These are phyloP conservation scores for Kwoniella newhampshirensis DNA, from an alignment of 768 basidiomycete species.

Conservation along the genomic window DNA sequence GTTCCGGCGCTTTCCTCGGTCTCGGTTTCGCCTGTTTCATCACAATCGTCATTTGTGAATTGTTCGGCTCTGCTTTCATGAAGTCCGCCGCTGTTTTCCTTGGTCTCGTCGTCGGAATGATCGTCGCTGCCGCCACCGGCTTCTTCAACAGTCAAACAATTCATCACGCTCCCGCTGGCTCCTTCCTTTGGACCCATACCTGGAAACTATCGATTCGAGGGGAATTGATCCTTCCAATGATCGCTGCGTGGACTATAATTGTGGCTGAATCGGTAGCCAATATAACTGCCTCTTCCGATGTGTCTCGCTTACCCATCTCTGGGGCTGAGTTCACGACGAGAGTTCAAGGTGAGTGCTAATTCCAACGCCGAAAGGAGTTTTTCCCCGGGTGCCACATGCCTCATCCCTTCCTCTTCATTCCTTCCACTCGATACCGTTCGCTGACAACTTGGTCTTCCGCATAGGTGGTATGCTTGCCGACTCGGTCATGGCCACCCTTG, in stretches of 20 bases:
- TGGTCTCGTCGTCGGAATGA: conserved; percentile 29
- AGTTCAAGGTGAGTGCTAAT: conserved; percentile 31
- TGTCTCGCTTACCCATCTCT: conserved; percentile 20
- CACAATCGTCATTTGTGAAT: conserved; percentile 28
- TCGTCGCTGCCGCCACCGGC: conserved; percentile 31
- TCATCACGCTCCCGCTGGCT: conserved; percentile 20
- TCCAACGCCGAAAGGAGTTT: neutral
- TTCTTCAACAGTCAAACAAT: conserved; percentile 28
- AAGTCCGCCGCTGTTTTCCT: conserved; percentile 33
- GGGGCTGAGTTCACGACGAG: conserved; percentile 24
- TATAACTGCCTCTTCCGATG: conserved; percentile 29
- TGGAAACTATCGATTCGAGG: conserved; percentile 22
- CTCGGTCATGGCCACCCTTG: conserved; percentile 26
- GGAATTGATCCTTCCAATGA: conserved; percentile 28
- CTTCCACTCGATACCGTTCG: too few species aligned
- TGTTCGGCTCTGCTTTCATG: conserved; percentile 34
- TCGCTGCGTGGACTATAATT: conserved; percentile 32
- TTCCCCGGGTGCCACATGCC: neutral
- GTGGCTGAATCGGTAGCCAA: conserved; percentile 33
- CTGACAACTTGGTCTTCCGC: too few species aligned
- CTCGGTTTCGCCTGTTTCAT: conserved; percentile 32
- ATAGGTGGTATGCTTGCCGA: too few species aligned
- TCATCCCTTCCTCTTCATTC: too few species aligned
- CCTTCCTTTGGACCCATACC: conserved; percentile 28
- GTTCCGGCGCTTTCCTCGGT: conserved; percentile 26